Conservation (phyloP, 2,329 filamentous ascomycete genomes). For the Lecanoromycetidae sp. region DNA sequence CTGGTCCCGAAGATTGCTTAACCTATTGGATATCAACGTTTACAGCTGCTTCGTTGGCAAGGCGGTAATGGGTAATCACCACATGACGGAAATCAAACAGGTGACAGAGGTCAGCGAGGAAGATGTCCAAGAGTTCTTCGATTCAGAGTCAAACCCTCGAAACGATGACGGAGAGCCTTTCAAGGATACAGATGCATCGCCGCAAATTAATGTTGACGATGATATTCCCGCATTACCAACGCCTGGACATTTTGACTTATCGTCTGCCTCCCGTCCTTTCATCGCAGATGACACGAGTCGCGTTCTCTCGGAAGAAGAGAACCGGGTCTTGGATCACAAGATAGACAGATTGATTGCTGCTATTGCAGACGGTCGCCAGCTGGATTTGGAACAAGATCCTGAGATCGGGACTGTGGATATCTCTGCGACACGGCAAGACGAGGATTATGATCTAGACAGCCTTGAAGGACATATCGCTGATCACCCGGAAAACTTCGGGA, state of each 20-base stretch:
- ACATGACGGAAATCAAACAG: no score
- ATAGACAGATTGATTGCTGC: neutral
- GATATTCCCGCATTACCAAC: neutral
- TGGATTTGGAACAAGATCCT: neutral
- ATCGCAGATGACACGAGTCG: neutral
- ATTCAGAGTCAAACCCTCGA: no score
- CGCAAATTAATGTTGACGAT: no score
- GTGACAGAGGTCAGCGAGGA: no score
- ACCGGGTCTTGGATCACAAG: neutral
- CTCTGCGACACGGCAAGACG: neutral
- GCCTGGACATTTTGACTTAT: neutral
- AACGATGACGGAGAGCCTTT: no score
- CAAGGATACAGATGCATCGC: no score
- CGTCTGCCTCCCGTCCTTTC: neutral
- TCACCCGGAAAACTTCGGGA: neutral
- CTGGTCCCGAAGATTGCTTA: no score
- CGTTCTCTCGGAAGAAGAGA: neutral
- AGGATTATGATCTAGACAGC: neutral
- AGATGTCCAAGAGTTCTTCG: no score
- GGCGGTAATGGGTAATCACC: no score
- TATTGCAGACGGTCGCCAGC: neutral
- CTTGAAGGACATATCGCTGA: neutral
- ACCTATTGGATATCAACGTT: no score
- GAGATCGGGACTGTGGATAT: neutral
- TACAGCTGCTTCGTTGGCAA: no score